These are phyloP conservation scores for Erysimum pusillum DNA, from an alignment of 441 rosid genomes.

Conservation along the genomic window DNA sequence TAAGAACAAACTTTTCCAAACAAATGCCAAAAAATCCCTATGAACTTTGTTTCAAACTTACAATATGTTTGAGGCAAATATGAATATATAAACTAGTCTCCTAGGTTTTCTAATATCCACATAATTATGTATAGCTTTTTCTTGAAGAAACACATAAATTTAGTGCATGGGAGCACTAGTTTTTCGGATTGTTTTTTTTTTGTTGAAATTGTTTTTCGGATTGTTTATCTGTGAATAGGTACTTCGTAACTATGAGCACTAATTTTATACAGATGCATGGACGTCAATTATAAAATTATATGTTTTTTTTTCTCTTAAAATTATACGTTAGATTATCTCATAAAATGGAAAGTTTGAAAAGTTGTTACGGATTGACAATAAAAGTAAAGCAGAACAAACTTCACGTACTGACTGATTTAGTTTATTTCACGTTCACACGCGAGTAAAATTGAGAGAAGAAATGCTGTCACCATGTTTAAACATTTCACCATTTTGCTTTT, in stretches of 20 bases:
- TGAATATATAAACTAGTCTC: not conserved
- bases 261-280: no score
- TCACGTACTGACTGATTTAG: constrained; percentile 19
- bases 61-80: constrained; percentile 1
- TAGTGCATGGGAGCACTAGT: no score
- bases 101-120: not conserved
- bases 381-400: constrained; percentile 30
- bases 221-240: no score
- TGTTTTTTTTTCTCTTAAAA: no score
- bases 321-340: not conserved
- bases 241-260: no score
- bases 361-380: constrained; percentile 21
- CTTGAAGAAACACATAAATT: not conserved
- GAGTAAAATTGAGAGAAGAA: not conserved
- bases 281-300: no score
- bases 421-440: not conserved
- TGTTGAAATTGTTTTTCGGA: no score
- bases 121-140: not conserved
- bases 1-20: not conserved
- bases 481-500: not conserved
- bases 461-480: not conserved
- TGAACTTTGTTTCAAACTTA: not conserved
- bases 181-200: no score
- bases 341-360: not conserved
- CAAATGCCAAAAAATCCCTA: constrained; percentile 1